Evolutionary conservation across 495 filamentous ascomycete genomes (phyloP), one percentile per base, ranked within the genome.

Genomic region (Choiromyces venosus): DNA sequence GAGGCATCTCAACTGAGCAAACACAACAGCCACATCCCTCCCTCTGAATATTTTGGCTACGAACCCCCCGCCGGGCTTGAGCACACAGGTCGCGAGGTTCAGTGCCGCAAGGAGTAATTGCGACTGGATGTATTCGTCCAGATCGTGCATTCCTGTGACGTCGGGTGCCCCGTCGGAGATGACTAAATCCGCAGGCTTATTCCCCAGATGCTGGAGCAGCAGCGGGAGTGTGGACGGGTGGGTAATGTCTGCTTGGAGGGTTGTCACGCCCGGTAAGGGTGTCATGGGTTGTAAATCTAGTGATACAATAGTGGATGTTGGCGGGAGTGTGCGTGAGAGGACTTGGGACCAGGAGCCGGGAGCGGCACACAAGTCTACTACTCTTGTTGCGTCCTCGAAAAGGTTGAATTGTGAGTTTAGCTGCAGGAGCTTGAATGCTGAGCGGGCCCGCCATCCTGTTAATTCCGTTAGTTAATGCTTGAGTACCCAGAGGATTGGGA

Each of bases 271-370:
- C 40, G 94, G 90, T 6, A 99, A 86, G 2, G 93, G 92, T 68
- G 91, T 91, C 89, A 99, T 99, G 18, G 95, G 95, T 76, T 99
- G 95, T 19, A 99, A 84, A 78, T 99, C 95, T 67, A 99, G 93
- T 0, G 95, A 88, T 19, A 99, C 93, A 71, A 99, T 99, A 10
- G 73, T 79, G 38, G 80, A 79, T 70, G 71, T 74, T 16, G 79
- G 67, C 5, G 79, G 79, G 61, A 99, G 83, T 1, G 97, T 91
- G 37, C 96, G 87, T 21, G 93, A 97, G 14, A 99, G 88, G 0
- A 99, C 95, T 82, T 99, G 95, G 21, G 91, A 94, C 95, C 95
- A 99, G 80, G 92, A 95, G 33, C 95, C 95, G 0, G 95, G 95
- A 1, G 95, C 95, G 52, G 95, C 95, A 82, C 95, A 99, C 44